Conservation (phyloP, 495 filamentous ascomycete species). For the Staphylotrichum tortipilum region DNA sequence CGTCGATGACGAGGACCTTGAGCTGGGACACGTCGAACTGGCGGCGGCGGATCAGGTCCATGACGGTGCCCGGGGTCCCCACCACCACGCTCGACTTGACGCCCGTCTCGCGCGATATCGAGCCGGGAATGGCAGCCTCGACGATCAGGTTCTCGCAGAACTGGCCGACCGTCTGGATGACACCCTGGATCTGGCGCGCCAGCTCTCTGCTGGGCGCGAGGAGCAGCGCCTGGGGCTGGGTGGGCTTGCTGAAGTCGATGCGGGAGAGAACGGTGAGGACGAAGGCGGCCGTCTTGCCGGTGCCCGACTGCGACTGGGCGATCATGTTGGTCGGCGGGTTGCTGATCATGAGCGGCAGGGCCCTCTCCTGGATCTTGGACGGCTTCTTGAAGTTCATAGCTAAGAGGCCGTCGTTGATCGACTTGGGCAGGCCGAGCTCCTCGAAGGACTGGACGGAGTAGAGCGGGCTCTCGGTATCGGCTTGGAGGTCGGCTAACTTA, state of each 20-base stretch:
- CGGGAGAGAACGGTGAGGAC: conserved; percentile 82
- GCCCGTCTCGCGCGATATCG: conserved; percentile 50
- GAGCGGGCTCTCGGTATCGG: conserved; percentile 77
- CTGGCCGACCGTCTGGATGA: conserved; percentile 70
- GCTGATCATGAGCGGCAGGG: conserved; percentile 74
- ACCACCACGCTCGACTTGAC: conserved; percentile 71
- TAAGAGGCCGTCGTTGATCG: conserved; percentile 50
- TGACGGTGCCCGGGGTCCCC: conserved; percentile 88
- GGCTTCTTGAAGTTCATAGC: conserved; percentile 88
- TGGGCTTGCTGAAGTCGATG: conserved; percentile 58
- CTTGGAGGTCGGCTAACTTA: conserved; percentile 81
- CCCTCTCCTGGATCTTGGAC: conserved; percentile 93
- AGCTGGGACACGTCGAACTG: conserved; percentile 56
- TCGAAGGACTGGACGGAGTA: conserved; percentile 80
- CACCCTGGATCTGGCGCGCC: conserved; percentile 85
- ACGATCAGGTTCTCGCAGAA: conserved; percentile 66
- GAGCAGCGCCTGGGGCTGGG: conserved; percentile 73
- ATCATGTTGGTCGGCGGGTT: conserved; percentile 87
- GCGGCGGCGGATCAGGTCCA: conserved; percentile 70
- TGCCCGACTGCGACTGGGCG: conserved; percentile 96
- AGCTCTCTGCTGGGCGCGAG: conserved; percentile 91
- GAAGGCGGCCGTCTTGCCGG: conserved; percentile 97
- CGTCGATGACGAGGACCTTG: conserved; percentile 77
- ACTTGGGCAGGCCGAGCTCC: conserved; percentile 62
- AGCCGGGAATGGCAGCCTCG: conserved; percentile 70